phyloP scores from a whole-genome alignment of 331 rosid species.

The Quercus lobata region DNA sequence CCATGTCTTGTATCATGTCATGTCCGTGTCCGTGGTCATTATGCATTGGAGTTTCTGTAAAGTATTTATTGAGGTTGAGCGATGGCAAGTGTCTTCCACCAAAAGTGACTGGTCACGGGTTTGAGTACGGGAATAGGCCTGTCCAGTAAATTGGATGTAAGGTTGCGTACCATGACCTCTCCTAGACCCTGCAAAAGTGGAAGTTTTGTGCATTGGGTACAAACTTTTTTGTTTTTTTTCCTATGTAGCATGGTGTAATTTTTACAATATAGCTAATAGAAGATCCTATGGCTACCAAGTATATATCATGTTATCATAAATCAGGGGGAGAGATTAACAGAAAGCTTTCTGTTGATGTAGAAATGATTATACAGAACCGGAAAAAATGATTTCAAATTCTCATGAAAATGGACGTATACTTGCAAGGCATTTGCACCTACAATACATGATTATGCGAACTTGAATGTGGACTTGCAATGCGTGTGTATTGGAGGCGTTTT shows the following conservation, averaged over 20 bases:
- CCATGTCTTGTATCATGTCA: too few species aligned
- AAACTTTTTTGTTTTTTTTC: not conserved
- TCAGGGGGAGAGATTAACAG: not conserved
- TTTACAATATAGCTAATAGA: not conserved
- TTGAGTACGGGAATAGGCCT: too few species aligned
- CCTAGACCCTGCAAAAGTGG: too few species aligned
- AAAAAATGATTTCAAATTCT: not conserved
- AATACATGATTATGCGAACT: not conserved
- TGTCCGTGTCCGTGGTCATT: not conserved
- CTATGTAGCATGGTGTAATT: not conserved
- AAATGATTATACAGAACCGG: not conserved
- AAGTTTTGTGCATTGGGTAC: too few species aligned
- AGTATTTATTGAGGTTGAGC: not conserved
- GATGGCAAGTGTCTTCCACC: too few species aligned
- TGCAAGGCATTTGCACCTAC: not conserved
- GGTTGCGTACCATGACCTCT: too few species aligned
- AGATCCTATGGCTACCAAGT: not conserved
- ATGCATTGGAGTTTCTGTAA: not conserved
- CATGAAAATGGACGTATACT: not conserved
- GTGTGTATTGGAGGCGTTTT: not conserved
- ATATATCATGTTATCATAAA: not conserved
- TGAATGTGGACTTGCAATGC: not conserved
- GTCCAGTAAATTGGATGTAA: too few species aligned
- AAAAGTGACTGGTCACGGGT: too few species aligned
- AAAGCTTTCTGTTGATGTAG: not conserved